Conservation (phyloP, 1,139 yeast species). For the Geotrichum cucujoidarum region DNA sequence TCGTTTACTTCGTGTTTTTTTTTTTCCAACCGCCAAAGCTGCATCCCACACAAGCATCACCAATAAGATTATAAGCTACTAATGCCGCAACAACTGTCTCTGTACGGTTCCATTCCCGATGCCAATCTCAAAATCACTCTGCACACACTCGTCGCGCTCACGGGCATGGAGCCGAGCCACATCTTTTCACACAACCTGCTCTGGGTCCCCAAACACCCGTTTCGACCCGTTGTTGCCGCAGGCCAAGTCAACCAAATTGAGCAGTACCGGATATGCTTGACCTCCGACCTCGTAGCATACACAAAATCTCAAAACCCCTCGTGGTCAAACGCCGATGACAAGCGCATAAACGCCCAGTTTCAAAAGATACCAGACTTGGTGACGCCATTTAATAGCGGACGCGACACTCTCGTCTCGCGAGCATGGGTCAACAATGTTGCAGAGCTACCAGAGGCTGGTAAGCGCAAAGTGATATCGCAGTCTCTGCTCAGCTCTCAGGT, state of each 20-base stretch:
- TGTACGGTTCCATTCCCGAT: conserved; percentile 32
- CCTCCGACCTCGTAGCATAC: conserved; percentile 16
- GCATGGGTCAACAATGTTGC: conserved; percentile 63
- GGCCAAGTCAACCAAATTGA: conserved; percentile 37
- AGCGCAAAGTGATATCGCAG: conserved; percentile 59
- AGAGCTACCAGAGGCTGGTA: conserved; percentile 88
- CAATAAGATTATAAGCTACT: background rate
- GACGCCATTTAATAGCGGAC: background rate
- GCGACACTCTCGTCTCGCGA: conserved; percentile 15
- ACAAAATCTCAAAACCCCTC: background rate
- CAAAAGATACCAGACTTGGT: background rate
- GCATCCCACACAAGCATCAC: background rate
- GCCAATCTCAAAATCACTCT: conserved; percentile 34
- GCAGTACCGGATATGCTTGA: conserved; percentile 34
- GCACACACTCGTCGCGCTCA: conserved; percentile 35
- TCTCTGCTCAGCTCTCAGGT: conserved; percentile 65
- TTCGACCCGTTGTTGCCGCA: conserved; percentile 32
- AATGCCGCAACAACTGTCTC: conserved; percentile 38
- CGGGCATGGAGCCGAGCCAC: conserved; percentile 36
- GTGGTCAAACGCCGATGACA: background rate
- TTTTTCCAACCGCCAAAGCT: background rate
- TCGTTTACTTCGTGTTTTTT: background rate
- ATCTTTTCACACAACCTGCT: conserved; percentile 30
- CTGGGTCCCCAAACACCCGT: conserved; percentile 34
- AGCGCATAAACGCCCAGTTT: background rate